A percentile compares a stretch with the other conserved stretches of the same genome.
These are phyloP conservation scores for Skeletonema menzelii DNA, from an alignment of 108 stramenopile genomes.

Conservation along the genomic window DNA sequence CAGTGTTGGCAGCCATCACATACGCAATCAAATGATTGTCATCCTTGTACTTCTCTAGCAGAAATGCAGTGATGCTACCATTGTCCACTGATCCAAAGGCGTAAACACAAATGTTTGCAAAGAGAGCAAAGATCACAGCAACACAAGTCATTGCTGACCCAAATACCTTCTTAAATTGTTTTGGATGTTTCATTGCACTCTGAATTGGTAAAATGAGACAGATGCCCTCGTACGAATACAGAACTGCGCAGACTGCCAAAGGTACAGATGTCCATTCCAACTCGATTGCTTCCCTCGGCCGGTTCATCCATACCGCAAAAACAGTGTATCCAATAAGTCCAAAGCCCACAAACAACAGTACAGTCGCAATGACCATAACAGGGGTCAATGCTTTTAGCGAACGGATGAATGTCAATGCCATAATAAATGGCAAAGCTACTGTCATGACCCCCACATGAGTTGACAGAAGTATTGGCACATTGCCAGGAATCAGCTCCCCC, in stretches of 20 bases:
- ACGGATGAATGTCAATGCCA: constrained; percentile 54
- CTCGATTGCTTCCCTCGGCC: constrained; percentile 28
- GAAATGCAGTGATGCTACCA: constrained; percentile 75
- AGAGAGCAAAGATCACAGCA: constrained; percentile 45
- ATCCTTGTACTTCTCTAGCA: constrained; percentile 42
- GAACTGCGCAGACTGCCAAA: constrained; percentile 69
- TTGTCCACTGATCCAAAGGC: constrained; percentile 69
- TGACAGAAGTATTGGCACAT: constrained; percentile 11
- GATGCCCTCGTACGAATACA: constrained; percentile 78
- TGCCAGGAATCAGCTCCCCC: constrained; percentile 1
- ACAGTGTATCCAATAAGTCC: constrained; percentile 46
- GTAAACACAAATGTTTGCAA: constrained; percentile 54
- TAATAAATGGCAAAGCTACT: constrained; percentile 50
- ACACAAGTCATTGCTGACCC: constrained; percentile 46
- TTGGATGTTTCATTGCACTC: constrained; percentile 53
- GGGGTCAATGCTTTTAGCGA: constrained; percentile 56
- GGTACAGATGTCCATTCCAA: constrained; percentile 33
- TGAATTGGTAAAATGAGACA: constrained; percentile 71
- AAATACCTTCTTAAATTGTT: constrained; percentile 52
- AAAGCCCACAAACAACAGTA: constrained; percentile 51
- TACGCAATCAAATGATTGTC: constrained; percentile 8
- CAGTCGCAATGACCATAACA: constrained; percentile 51
- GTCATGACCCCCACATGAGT: constrained; percentile 53
- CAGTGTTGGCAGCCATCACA: constrained; percentile 57
- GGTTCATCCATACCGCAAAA: constrained; percentile 44